phyloP scores from a whole-genome alignment of 306 rosid genomes.

The Clitoria ternatea region DNA sequence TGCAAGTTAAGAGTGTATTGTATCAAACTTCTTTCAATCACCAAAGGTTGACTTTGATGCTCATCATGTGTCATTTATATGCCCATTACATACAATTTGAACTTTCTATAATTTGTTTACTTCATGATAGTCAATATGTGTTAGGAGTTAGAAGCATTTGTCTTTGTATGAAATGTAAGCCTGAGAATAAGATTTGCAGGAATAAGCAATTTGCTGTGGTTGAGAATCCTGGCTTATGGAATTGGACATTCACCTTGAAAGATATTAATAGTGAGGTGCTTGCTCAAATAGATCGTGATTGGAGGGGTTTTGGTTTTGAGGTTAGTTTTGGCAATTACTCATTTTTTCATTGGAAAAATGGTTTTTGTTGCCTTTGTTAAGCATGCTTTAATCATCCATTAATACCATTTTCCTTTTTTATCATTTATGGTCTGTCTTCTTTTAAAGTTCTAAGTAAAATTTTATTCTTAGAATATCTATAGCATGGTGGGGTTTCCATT shows the following conservation, averaged over 20 bases:
- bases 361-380: not conserved
- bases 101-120: too few relatives aligned
- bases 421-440: not conserved
- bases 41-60: not conserved
- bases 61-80: not conserved
- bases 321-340: constrained; percentile 37
- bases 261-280: constrained; percentile 73
- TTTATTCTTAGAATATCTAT: not conserved
- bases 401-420: constrained; percentile 8
- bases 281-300: constrained; percentile 90
- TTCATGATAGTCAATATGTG: too few relatives aligned
- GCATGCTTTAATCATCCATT: constrained; percentile 14
- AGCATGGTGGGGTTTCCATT: not conserved
- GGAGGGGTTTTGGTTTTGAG: constrained; percentile 99
- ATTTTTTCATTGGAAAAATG: not conserved
- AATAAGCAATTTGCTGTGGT: constrained; percentile 82
- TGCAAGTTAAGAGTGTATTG: not conserved
- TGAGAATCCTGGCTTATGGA: constrained; percentile 98
- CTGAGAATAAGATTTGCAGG: constrained; percentile 47
- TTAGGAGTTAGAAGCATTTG: not conserved
- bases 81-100: not conserved
- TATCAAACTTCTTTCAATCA: not conserved
- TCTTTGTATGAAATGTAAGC: constrained; percentile 18
- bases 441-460: not conserved
- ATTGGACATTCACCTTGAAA: constrained; percentile 93